A percentile compares a stretch with the other conserved stretches of the same genome.
Evolutionary conservation across 2,329 filamentous ascomycete genomes (phyloP).

Genomic region (Cladosporium sp.): DNA sequence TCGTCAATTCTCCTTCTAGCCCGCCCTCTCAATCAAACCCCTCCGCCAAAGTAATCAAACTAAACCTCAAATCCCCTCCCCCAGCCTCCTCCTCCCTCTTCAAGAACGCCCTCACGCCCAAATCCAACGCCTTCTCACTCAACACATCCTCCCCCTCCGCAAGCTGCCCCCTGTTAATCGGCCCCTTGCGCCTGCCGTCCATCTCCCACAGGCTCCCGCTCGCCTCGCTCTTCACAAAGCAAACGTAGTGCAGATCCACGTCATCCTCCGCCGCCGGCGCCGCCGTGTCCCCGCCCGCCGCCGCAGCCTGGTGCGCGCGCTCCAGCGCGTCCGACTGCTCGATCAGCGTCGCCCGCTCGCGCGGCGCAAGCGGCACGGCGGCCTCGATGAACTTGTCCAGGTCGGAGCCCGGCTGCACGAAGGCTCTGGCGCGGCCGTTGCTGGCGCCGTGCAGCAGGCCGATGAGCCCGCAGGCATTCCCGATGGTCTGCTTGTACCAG

Average conservation of each 20-base stretch:
- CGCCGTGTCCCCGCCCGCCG: constrained; percentile 71
- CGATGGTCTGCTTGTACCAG: constrained; percentile 95
- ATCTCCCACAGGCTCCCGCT: constrained; percentile 74
- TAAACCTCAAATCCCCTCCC: constrained; percentile 63
- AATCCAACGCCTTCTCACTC: constrained; percentile 70
- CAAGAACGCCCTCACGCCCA: constrained; percentile 66
- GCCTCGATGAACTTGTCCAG: constrained; percentile 66
- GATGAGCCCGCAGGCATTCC: constrained; percentile 90
- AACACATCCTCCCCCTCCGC: constrained; percentile 49
- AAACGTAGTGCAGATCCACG: constrained; percentile 94
- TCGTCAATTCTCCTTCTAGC: neutral
- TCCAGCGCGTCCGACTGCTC: constrained; percentile 77
- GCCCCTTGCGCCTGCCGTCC: constrained; percentile 73
- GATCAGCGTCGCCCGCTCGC: constrained; percentile 68
- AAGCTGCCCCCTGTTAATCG: constrained; percentile 60
- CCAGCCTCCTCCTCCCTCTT: constrained; percentile 56
- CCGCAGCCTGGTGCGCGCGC: constrained; percentile 74
- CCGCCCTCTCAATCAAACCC: constrained; percentile 53
- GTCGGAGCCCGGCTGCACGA: constrained; percentile 59
- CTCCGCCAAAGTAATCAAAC: constrained; percentile 60
- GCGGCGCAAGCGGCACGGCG: constrained; percentile 69
- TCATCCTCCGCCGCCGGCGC: constrained; percentile 77
- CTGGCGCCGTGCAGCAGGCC: constrained; percentile 78
- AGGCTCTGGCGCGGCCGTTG: constrained; percentile 69
- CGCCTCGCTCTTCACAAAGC: constrained; percentile 77